Evolutionary conservation across 768 basidiomycete species (phyloP).

Genomic region (Rhizopogon rudus): DNA sequence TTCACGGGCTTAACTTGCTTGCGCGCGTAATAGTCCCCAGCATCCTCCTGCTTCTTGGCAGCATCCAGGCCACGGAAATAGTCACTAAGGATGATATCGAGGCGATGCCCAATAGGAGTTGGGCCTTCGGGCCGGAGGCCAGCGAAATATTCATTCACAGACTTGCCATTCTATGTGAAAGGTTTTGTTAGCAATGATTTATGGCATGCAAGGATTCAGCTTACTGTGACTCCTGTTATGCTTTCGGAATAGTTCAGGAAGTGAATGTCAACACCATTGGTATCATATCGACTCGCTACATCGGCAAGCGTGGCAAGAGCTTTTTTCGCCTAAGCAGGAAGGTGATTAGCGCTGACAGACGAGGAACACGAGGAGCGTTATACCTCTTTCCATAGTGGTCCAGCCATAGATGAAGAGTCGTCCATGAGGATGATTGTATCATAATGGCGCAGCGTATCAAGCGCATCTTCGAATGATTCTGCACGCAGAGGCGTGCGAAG

Average conservation of each 20-base stretch:
- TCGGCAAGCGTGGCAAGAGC: constrained; percentile 47
- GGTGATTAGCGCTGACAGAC: neutral
- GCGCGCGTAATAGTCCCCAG: constrained; percentile 17
- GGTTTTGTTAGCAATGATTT: neutral
- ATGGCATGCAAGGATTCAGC: neutral
- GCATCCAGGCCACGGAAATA: constrained; percentile 32
- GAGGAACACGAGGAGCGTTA: neutral
- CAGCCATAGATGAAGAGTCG: constrained; percentile 56
- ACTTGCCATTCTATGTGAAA: constrained; percentile 27
- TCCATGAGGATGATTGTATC: constrained; percentile 58
- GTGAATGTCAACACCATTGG: constrained; percentile 56
- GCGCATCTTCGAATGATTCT: constrained; percentile 23
- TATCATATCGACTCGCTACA: constrained; percentile 44
- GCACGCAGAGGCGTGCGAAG: constrained; percentile 20
- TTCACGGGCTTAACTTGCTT: constrained; percentile 50
- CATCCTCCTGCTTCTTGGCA: constrained; percentile 21
- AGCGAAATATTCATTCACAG: constrained; percentile 39
- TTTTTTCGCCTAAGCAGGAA: constrained; percentile 30
- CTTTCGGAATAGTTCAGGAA: constrained; percentile 45
- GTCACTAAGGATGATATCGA: constrained; percentile 33
- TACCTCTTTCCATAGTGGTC: constrained; percentile 47
- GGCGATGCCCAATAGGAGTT: constrained; percentile 40
- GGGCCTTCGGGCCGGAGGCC: constrained; percentile 37
- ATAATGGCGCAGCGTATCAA: constrained; percentile 38
- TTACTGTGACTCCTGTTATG: constrained; percentile 35